Conservation (phyloP, 768 basidiomycete genomes). For the Xerocomus potaroensis region DNA sequence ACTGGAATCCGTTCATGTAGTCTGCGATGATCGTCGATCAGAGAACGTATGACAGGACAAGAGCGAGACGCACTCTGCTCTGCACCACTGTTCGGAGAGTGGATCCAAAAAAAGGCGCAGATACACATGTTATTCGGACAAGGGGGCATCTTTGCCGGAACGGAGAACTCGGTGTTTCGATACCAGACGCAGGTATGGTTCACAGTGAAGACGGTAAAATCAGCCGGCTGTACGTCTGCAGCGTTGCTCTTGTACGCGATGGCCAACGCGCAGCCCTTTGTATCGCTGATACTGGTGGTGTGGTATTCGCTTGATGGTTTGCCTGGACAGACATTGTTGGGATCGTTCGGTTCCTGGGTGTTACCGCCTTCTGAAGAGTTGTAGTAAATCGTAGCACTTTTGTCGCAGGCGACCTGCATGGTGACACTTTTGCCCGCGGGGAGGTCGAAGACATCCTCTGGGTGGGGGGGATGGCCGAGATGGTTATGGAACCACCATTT, state of each 20-base stretch:
- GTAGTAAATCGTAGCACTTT: conserved; percentile 56
- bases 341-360: conserved; percentile 43
- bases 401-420: conserved; percentile 54
- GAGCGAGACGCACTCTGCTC: conserved; percentile 51
- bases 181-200: conserved; percentile 76
- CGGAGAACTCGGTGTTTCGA: conserved; percentile 63
- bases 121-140: conserved; percentile 61
- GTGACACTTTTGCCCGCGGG: conserved; percentile 54
- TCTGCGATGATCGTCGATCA: conserved; percentile 31
- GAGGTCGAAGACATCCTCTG: conserved; percentile 53
- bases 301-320: conserved; percentile 45
- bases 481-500: conserved; percentile 64
- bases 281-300: conserved; percentile 49
- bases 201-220: conserved; percentile 70
- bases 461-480: conserved; percentile 53
- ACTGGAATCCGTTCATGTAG: conserved; percentile 75
- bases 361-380: conserved; percentile 50
- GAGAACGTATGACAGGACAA: not conserved
- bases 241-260: conserved; percentile 74
- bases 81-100: conserved; percentile 54
- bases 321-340: conserved; percentile 50
- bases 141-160: conserved; percentile 63
- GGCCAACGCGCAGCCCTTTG: conserved; percentile 62
- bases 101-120: conserved; percentile 75
- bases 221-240: conserved; percentile 52